Evolutionary conservation across 129 eudicot species (phyloP).

Genomic region (Pseudognaphalium luteoalbum): DNA sequence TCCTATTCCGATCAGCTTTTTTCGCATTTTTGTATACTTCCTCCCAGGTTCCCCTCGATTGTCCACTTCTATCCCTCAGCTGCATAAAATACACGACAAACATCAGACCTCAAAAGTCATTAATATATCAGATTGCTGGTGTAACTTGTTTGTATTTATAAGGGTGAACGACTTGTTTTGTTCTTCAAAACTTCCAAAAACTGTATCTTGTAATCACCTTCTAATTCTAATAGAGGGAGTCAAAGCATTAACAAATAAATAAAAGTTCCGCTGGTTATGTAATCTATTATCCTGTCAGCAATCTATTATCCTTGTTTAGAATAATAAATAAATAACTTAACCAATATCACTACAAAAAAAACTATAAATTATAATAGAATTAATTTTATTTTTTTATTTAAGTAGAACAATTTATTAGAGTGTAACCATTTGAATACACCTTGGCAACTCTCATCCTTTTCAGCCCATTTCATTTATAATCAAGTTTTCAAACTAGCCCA

Average conservation of each 20-base stretch:
- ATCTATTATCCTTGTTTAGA: background rate
- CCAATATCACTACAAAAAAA: background rate
- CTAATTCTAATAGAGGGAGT: constrained; percentile 4
- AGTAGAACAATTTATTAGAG: background rate
- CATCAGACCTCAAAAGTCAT: constrained; percentile 13
- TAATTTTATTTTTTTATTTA: background rate
- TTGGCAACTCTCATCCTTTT: background rate
- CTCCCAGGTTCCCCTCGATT: constrained; percentile 89
- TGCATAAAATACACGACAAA: constrained; percentile 33
- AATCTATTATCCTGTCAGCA: background rate
- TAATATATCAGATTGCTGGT: constrained; percentile 2
- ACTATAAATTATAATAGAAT: background rate
- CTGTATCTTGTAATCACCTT: background rate
- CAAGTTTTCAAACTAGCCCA: too few relatives aligned
- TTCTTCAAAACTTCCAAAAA: background rate
- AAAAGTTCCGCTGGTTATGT: background rate
- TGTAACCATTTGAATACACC: constrained; percentile 3
- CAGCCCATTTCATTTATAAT: too few relatives aligned
- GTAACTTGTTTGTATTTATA: background rate
- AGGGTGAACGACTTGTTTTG: background rate
- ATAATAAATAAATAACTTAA: background rate
- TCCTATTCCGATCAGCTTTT: constrained; percentile 71
- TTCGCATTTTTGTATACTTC: constrained; percentile 85
- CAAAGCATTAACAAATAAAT: background rate
- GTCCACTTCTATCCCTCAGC: constrained; percentile 92